Conservation (phyloP, 805 yeast species). For the Lipomyces yamanashiensis region DNA sequence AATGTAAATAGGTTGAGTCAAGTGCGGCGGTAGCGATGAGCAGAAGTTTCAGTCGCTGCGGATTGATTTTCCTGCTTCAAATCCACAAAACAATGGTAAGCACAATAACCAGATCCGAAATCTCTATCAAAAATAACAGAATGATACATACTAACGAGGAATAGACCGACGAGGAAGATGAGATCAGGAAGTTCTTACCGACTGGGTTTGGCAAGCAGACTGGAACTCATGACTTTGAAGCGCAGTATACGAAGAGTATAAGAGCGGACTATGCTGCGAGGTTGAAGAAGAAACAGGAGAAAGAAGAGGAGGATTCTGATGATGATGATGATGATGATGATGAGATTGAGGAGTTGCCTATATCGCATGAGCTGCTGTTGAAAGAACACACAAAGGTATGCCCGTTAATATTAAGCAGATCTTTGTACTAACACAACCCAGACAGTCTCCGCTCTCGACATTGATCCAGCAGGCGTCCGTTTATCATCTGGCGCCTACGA, state of each 20-base stretch:
- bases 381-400: slow-evolving; percentile 38
- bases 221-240: slow-evolving; percentile 13
- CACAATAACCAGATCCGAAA: background rate
- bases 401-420: slow-evolving; percentile 10
- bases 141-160: background rate
- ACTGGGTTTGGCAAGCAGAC: slow-evolving; percentile 34
- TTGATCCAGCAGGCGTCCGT: slow-evolving; percentile 41
- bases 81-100: background rate
- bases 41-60: background rate
- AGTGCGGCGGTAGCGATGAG: background rate
- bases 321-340: slow-evolving; percentile 41
- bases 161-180: slow-evolving; percentile 21
- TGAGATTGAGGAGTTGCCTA: slow-evolving; percentile 46
- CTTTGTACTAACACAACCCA: background rate
- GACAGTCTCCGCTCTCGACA: slow-evolving; percentile 37
- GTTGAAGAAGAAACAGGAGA: slow-evolving; percentile 5
- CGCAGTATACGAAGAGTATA: slow-evolving; percentile 12
- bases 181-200: slow-evolving; percentile 30
- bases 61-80: background rate
- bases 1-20: background rate
- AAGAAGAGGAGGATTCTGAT: slow-evolving; percentile 31
- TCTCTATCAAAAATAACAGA: background rate
- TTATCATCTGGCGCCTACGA: slow-evolving; percentile 43
- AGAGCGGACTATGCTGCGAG: slow-evolving; percentile 22
- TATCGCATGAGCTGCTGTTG: slow-evolving; percentile 45